Evolutionary conservation across 192 early-diverging fungal genomes (phyloP).

Genomic region (Coemansia guatemalensis): DNA sequence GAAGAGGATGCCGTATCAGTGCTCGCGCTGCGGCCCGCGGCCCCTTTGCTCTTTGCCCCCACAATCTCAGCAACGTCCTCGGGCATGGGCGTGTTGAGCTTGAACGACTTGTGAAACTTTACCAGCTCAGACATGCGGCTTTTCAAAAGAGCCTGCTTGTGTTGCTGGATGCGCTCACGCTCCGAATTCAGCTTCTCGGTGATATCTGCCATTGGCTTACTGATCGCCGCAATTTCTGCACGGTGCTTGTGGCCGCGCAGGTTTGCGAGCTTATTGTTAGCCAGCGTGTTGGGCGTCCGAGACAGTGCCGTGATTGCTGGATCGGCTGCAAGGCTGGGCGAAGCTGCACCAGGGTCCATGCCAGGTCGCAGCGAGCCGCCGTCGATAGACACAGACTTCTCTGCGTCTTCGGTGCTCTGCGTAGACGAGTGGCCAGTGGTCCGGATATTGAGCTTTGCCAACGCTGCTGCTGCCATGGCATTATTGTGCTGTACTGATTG

Average conservation of each 20-base stretch:
- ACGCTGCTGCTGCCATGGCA: conserved; percentile 37
- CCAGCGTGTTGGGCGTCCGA: conserved; percentile 14
- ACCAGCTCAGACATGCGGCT: conserved; percentile 77
- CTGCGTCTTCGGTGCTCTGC: background rate
- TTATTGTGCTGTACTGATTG: conserved; percentile 18
- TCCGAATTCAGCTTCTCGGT: conserved; percentile 65
- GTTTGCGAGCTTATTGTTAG: conserved; percentile 47
- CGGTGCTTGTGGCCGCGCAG: conserved; percentile 54
- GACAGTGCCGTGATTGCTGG: conserved; percentile 37
- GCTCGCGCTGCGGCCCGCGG: conserved; percentile 13
- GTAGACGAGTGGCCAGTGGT: conserved; percentile 32
- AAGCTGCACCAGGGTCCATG: conserved; percentile 2
- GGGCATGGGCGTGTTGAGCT: conserved; percentile 80
- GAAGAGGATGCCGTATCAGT: conserved; percentile 7
- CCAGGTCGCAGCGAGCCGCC: background rate
- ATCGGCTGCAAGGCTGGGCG: conserved; percentile 21
- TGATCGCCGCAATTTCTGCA: conserved; percentile 53
- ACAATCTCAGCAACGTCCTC: conserved; percentile 78
- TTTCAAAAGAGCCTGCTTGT: conserved; percentile 70
- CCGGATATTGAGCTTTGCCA: conserved; percentile 53
- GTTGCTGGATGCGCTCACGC: conserved; percentile 73
- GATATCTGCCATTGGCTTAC: conserved; percentile 58
- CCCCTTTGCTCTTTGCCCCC: conserved; percentile 54
- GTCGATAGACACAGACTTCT: background rate
- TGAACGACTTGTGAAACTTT: conserved; percentile 77